phyloP scores from a whole-genome alignment of 2,329 filamentous ascomycete genomes.

The Microdochium paspali region DNA sequence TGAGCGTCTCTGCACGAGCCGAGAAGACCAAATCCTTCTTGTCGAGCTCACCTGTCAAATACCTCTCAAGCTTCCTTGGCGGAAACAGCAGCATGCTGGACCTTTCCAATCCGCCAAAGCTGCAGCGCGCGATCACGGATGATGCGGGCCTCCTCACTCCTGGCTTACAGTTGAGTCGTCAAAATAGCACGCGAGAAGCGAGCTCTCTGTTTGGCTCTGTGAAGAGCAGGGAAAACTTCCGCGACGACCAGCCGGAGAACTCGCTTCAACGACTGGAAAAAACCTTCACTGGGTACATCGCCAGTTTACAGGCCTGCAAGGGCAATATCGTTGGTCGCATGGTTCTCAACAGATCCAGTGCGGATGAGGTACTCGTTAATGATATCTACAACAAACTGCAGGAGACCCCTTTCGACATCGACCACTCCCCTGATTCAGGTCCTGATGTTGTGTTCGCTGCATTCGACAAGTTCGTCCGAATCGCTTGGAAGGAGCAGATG shows the following conservation, averaged over 20 bases:
- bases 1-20: slow-evolving; percentile 53
- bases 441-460: slow-evolving; percentile 83
- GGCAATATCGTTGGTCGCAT: slow-evolving; percentile 76
- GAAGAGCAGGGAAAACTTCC: slow-evolving; percentile 34
- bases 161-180: slow-evolving; percentile 19
- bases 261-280: slow-evolving; percentile 70
- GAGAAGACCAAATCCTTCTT: slow-evolving; percentile 62
- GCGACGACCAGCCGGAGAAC: slow-evolving; percentile 49
- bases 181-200: slow-evolving; percentile 35
- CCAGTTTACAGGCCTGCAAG: slow-evolving; percentile 74
- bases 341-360: slow-evolving; percentile 58
- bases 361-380: slow-evolving; percentile 74
- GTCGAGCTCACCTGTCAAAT: slow-evolving; percentile 79
- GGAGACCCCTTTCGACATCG: slow-evolving; percentile 71
- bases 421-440: slow-evolving; percentile 63
- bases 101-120: slow-evolving; percentile 25
- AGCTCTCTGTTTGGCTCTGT: slow-evolving; percentile 45
- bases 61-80: slow-evolving; percentile 74
- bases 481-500: slow-evolving; percentile 84
- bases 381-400: slow-evolving; percentile 84
- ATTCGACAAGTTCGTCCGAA: slow-evolving; percentile 85
- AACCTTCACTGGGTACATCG: slow-evolving; percentile 73
- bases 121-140: slow-evolving; percentile 26
- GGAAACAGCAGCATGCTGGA: slow-evolving; percentile 33
- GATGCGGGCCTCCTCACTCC: slow-evolving; percentile 26